Conservation (phyloP, 1,284 basidiomycete species). For the Papiliotrema fonsecae region DNA sequence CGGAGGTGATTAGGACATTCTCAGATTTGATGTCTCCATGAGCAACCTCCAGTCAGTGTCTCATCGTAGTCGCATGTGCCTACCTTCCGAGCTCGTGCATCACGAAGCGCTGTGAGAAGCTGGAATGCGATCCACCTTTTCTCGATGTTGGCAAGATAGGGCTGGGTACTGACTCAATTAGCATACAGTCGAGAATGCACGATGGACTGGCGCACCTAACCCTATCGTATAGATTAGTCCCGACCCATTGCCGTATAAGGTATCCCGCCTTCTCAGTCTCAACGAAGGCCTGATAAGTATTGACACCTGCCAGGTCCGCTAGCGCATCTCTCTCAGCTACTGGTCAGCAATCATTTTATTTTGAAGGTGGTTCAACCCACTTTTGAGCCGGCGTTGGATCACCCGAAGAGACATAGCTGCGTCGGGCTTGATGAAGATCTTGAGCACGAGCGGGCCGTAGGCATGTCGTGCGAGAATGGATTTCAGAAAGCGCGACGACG, state of each 20-base stretch:
- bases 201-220: constrained; percentile 69
- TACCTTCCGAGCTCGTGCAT: constrained; percentile 66
- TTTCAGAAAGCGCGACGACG: constrained; percentile 87
- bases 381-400: constrained; percentile 64
- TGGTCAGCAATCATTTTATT: neutral
- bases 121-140: constrained; percentile 99
- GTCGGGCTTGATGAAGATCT: constrained; percentile 79
- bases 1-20: constrained; percentile 93
- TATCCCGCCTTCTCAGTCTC: constrained; percentile 97
- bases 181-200: neutral
- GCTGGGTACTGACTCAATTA: constrained; percentile 69
- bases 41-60: constrained; percentile 57
- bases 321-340: constrained; percentile 79
- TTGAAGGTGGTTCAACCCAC: constrained; percentile 46
- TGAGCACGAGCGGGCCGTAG: constrained; percentile 67
- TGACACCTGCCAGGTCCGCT: constrained; percentile 77
- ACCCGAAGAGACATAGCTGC: constrained; percentile 62
- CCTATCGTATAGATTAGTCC: constrained; percentile 92
- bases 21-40: constrained; percentile 99
- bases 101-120: constrained; percentile 76
- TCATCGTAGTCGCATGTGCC: constrained; percentile 12
- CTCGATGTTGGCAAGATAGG: constrained; percentile 84
- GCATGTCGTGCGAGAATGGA: constrained; percentile 73
- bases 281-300: constrained; percentile 82
- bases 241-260: constrained; percentile 89